Evolutionary conservation across 352 stramenopile species (phyloP), one percentile per base, ranked within the genome.

Genomic region (Pythium rishiriense): DNA sequence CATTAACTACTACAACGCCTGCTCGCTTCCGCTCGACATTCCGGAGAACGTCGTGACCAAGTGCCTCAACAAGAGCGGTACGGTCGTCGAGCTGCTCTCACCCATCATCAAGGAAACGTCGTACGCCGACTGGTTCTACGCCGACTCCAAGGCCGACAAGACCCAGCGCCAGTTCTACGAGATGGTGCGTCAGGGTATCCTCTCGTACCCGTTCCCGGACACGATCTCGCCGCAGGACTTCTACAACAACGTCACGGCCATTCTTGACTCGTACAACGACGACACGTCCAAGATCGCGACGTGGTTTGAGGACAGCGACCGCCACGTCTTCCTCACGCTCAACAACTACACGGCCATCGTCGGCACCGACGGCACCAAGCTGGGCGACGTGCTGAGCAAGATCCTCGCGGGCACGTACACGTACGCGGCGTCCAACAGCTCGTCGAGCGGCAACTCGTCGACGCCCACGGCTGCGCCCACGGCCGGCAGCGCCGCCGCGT

Each of bases 141-240:
- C 88, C 11, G 73, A 87, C 73, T 87, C 76, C 43, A 87, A 82
- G 69, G 72, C 66, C 58, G 82, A 91, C 64, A 45, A 66, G 47
- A 83, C 69, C 10, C 82, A 91, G 67, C 82, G 82, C 26, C 76
- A 79, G 60, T 91, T 89, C 52, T 91, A 88, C 62, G 65, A 87
- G 55, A 59, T 89, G 28, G 72, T 87, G 43, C 43, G 72, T 22
- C 39, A 88, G 22, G 80, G 79, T 7, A 76, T 91, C 48, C 49
- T 81, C 19, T 61, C 52, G 39, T 91, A 77, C 60, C 82, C 78
- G 21, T 88, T 89, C 69, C 63, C 41, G 5, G 52, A 85, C 49
- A 62, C 82, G 37, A 86, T 91, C 64, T 78, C 62, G 35, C 67
- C 62, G 22, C 67, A 78, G 10, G 70, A 83, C 68, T 91, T 89